Evolutionary conservation across 352 stramenopile species (phyloP), one percentile per base, ranked within the genome.

Genomic region (Plasmopara muralis): DNA sequence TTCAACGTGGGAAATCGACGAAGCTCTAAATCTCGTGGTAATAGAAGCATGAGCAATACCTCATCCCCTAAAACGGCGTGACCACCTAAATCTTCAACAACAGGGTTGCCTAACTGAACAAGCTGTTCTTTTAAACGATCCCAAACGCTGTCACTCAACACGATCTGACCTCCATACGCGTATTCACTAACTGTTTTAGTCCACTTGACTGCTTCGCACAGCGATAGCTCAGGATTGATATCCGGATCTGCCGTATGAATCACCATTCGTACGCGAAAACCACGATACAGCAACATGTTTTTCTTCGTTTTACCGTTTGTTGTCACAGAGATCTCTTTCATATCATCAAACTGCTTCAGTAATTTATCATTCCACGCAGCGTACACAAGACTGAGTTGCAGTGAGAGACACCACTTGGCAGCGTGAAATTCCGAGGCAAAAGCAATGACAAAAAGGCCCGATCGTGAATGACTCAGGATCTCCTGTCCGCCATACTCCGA

Each of bases 331-430:
- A 85, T 61, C 57, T 93, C 83, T 50, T 81, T 82, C 67, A 90
- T 87, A 58, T 87, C 81, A 28, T 84, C 68, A 48, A 90, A 89
- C 16, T 87, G 72, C 47, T 84, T 87, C n/a, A 93, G 64, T 38
- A 93, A 57, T 56, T 91, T 91, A 43, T 89, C 81, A 46, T 90
- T 92, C 83, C 83, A 93, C 9, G 83, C 81, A 1, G 83, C 83
- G 47, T 92, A 93, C 15, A 93, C 81, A 6, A 93, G 50, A 55
- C 81, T 89, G 7, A 93, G 62, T 55, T 93, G 83, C 43, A 93
- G 62, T 15, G 83, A 90, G 0, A 93, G 57, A 57, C 83, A 93
- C 83, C 83, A 93, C 63, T 90, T 89, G 47, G 83, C 83, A 0
- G 83, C 83, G 48, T 93, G 81, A 54, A 91, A 93, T 53, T 93